These are phyloP conservation scores for Austroboletus niveus DNA, from an alignment of 1,284 basidiomycete species.

Conservation along the genomic window DNA sequence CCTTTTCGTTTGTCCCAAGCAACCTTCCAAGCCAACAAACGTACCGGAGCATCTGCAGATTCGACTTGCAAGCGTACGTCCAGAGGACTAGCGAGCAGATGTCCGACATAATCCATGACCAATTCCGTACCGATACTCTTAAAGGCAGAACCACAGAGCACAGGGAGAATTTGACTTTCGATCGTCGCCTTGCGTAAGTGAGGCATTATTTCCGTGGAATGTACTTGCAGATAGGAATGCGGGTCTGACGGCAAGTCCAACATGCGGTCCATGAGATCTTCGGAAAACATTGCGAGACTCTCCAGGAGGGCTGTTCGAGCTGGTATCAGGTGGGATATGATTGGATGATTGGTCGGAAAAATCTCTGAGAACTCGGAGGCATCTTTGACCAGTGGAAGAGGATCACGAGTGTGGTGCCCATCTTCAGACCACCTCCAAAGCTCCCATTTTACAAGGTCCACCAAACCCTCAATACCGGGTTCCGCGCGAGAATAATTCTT, in stretches of 20 bases:
- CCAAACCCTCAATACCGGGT: slow-evolving; percentile 73
- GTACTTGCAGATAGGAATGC: slow-evolving; percentile 61
- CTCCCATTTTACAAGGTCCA: slow-evolving; percentile 81
- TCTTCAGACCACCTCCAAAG: slow-evolving; percentile 67
- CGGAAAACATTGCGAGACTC: slow-evolving; percentile 76
- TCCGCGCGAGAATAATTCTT: slow-evolving; percentile 66
- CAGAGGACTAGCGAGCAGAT: slow-evolving; percentile 75
- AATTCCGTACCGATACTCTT: slow-evolving; percentile 81
- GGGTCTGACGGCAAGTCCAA: slow-evolving; percentile 55
- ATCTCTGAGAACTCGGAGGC: slow-evolving; percentile 42
- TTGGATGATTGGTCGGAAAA: slow-evolving; percentile 59
- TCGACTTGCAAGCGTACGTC: slow-evolving; percentile 54
- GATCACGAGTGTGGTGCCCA: slow-evolving; percentile 42
- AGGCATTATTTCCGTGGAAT: slow-evolving; percentile 49
- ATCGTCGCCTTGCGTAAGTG: slow-evolving; percentile 71
- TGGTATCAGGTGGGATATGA: slow-evolving; percentile 59
- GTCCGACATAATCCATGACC: slow-evolving; percentile 78
- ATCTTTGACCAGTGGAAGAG: slow-evolving; percentile 52
- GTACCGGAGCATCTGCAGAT: slow-evolving; percentile 49
- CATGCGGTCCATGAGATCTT: slow-evolving; percentile 72
- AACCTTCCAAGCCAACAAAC: slow-evolving; percentile 86
- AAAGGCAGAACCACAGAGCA: slow-evolving; percentile 81
- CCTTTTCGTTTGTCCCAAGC: slow-evolving; percentile 80
- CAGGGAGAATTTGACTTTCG: slow-evolving; percentile 67
- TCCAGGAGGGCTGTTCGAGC: slow-evolving; percentile 75